Evolutionary conservation across 129 eudicot species (phyloP), one percentile per base, ranked within the genome.

Genomic region (Lactuca saligna): DNA sequence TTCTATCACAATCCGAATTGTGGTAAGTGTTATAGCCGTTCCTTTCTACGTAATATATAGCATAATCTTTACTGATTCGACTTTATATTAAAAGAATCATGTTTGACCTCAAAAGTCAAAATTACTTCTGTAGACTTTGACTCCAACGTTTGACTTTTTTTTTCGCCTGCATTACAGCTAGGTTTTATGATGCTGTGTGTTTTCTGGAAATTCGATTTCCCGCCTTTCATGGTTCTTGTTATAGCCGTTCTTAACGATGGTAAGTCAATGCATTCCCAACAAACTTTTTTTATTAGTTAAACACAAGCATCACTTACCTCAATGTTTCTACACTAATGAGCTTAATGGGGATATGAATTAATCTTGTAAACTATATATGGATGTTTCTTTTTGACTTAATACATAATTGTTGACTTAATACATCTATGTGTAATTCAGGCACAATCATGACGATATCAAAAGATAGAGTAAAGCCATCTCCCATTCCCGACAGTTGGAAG

Each of bases 151-250:
- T 61, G 51, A 41, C 15, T 44, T 70, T 59, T 20, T 20, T 61
- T 73, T 58, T 32, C 35, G 25, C 70, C 9, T 20, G 7, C 17
- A 3, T 66, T 84, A 76, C 89, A 91, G 98, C 69, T 92, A 17
- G 98, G 98, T 17, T 92, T 92, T 57, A 77, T 89, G 96, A 60
- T 92, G 84, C 81, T 92, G 51, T 75, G 84, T 31, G 80, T 79
- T 51, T 76, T 89, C 54, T 92, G 98, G 98, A 81, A 77, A 57
- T 92, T 92, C 37, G 87, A 92, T 78, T 92, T 92, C 88, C 98
- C 98, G 53, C 98, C 98, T n/a, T 79, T 92, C 78, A 92, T 88
- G 98, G 95, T 92, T 61, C 88, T 92, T 48, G 83, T 92, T 55
- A 92, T 92, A 62, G 98, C 98, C 4, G 83, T 92, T 49, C 96